phyloP scores from a whole-genome alignment of 129 eudicot genomes.

The Lactuca sativa region DNA sequence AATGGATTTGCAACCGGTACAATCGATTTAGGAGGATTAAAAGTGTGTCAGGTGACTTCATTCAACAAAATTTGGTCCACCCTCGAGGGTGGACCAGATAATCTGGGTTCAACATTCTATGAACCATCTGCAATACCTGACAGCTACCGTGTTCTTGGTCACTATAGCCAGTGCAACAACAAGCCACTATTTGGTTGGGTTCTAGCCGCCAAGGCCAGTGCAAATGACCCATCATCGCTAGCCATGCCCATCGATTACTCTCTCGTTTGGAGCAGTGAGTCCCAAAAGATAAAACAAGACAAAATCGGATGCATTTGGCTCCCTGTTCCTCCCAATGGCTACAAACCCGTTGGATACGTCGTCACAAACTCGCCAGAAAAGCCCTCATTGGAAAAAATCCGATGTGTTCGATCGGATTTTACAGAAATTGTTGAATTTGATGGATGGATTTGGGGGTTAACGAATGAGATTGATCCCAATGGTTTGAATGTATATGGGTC shows the following conservation, averaged over 20 bases:
- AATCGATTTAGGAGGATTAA: constrained; percentile 76
- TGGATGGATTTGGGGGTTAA: constrained; percentile 73
- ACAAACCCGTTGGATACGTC: constrained; percentile 55
- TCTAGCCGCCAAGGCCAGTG: constrained; percentile 51
- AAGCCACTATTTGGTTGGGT: constrained; percentile 58
- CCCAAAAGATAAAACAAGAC: constrained; percentile 51
- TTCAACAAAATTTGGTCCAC: constrained; percentile 67
- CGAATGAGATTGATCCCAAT: constrained; percentile 30
- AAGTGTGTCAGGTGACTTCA: constrained; percentile 51
- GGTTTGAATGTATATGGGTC: constrained; percentile 57
- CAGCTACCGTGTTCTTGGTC: constrained; percentile 45
- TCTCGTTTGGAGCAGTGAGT: constrained; percentile 60
- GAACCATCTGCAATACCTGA: constrained; percentile 55
- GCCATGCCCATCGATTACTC: constrained; percentile 51
- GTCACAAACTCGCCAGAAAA: constrained; percentile 54
- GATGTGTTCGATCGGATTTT: constrained; percentile 59
- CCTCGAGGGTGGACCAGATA: constrained; percentile 68
- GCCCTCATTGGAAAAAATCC: constrained; percentile 50
- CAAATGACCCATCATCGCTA: constrained; percentile 27
- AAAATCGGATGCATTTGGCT: constrained; percentile 57
- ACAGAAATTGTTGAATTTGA: constrained; percentile 47
- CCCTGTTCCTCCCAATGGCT: constrained; percentile 47
- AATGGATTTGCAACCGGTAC: constrained; percentile 72
- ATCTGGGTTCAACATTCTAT: constrained; percentile 73
- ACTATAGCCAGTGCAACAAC: constrained; percentile 68